Evolutionary conservation across 495 filamentous ascomycete species (phyloP), one percentile per base, ranked within the genome.

Genomic region (Hyaloscypha variabilis): DNA sequence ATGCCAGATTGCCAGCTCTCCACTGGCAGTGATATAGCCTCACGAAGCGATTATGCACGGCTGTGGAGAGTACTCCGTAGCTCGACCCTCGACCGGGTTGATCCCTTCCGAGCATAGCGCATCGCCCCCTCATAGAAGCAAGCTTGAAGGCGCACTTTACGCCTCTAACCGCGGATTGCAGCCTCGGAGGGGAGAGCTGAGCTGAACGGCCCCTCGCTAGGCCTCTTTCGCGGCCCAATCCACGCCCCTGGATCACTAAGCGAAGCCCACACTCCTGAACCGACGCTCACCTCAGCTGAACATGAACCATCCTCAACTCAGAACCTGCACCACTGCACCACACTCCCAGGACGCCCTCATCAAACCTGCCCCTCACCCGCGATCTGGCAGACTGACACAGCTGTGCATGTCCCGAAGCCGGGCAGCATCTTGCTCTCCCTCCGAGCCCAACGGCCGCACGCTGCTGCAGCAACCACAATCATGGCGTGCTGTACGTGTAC

Each of bases 111-210:
- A 11, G 3, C 39, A 17, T 46, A 10, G 39, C 39, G 39, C 39
- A 46, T 46, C 39, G 39, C 39, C 39, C 39, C 39, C 19, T 17
- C 39, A 17, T n/a, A 46, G 19, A 46, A 46, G 11, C 39, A 46
- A 46, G 39, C 6, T 25, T 17, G 51, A 54, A 25, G 49, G 42
- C 42, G 58, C 49, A 49, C 60, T 49, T 52, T 53, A 53, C 60
- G 60, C 60, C 53, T 14, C 60, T 62, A 62, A 54, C 46, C 60
- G 60, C 60, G 60, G 34, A 19, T 31, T 29, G 29, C 54, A 29
- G 54, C 54, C 54, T 57, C 29, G 54, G 54, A 31, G 54, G 5
- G n/a, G 13, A 26, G 29, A 57, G 25, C 29, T 17, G 29, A 57
- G 54, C 54, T 57, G 54, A 57, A 57, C 39, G 11, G 14, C 11